These are phyloP conservation scores for Kodamaea plutei DNA, from an alignment of 1,139 yeast genomes.

Conservation along the genomic window DNA sequence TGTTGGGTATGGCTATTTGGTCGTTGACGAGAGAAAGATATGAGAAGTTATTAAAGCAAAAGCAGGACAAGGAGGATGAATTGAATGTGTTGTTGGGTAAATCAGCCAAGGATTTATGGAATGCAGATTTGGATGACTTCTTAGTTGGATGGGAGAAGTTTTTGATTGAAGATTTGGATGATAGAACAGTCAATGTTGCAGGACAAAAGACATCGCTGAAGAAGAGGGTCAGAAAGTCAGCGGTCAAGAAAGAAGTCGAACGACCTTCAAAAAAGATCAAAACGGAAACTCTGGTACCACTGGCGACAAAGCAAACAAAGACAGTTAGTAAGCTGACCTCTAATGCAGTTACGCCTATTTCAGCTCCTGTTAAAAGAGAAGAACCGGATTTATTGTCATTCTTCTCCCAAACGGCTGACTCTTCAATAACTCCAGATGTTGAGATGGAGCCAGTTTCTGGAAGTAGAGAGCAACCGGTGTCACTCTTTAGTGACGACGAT, in stretches of 20 bases:
- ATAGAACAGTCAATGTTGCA: slow-evolving; percentile 26
- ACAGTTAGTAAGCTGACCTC: slow-evolving; percentile 1
- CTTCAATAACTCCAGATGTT: slow-evolving; percentile 6
- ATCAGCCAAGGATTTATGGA: slow-evolving; percentile 89
- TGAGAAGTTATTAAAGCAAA: slow-evolving; percentile 69
- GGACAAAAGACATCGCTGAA: slow-evolving; percentile 28
- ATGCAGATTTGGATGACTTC: slow-evolving; percentile 73
- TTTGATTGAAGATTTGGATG: slow-evolving; percentile 31
- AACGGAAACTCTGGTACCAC: slow-evolving; percentile 12
- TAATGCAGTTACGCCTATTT: neutral
- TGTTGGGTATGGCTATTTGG: slow-evolving; percentile 90
- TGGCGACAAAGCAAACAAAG: slow-evolving; percentile 6
- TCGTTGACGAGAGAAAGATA: slow-evolving; percentile 87
- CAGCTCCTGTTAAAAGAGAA: slow-evolving; percentile 6
- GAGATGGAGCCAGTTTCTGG: slow-evolving; percentile 9
- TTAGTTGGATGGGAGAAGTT: slow-evolving; percentile 63
- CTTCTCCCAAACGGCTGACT: slow-evolving; percentile 12
- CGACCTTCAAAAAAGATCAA: slow-evolving; percentile 14
- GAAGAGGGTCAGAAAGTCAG: slow-evolving; percentile 20
- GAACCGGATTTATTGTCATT: slow-evolving; percentile 16
- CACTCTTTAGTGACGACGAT: slow-evolving; percentile 31
- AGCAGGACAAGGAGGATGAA: slow-evolving; percentile 69
- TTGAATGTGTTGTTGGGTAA: slow-evolving; percentile 61
- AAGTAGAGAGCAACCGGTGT: slow-evolving; percentile 10
- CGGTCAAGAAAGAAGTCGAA: slow-evolving; percentile 18